phyloP scores from a whole-genome alignment of 169 alveolate genomes.

The Babesia bovis region DNA sequence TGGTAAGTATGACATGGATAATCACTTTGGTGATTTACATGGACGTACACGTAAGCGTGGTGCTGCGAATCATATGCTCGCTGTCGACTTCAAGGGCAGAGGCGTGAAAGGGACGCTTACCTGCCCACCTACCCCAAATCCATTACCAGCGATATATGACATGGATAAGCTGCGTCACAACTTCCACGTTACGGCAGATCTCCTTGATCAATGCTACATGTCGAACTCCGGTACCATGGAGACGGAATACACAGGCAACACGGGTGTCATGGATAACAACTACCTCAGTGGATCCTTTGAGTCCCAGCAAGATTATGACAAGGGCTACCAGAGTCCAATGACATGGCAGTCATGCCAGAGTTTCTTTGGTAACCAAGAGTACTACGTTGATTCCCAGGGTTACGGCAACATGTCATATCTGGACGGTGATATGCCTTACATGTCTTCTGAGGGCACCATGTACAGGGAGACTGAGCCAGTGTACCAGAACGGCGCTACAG shows the following conservation, averaged over 20 bases:
- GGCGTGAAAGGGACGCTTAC: not conserved
- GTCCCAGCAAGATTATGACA: constrained; percentile 36
- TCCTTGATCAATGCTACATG: constrained; percentile 27
- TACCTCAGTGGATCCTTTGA: constrained; percentile 38
- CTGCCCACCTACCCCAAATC: not conserved
- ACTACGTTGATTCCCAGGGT: constrained; percentile 28
- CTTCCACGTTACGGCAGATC: constrained; percentile 11
- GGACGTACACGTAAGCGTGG: constrained; percentile 22
- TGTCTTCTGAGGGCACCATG: not conserved
- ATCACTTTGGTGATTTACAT: not conserved
- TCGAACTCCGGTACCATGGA: constrained; percentile 7
- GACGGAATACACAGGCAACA: not conserved
- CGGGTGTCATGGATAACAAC: constrained; percentile 12
- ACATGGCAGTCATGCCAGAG: constrained; percentile 11
- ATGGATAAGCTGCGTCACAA: constrained; percentile 7
- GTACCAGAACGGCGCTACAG: not conserved
- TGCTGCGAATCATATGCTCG: not conserved
- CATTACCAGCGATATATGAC: constrained; percentile 18
- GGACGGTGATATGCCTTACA: constrained; percentile 28
- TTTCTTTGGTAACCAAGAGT: constrained; percentile 12
- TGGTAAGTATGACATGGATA: constrained; percentile 1
- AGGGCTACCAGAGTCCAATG: constrained; percentile 20
- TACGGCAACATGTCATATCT: constrained; percentile 28
- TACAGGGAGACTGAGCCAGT: constrained; percentile 7
- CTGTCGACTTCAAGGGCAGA: constrained; percentile 8